These are phyloP conservation scores for Asterochloris erici DNA, from an alignment of 139 green algal genomes.

Conservation along the genomic window DNA sequence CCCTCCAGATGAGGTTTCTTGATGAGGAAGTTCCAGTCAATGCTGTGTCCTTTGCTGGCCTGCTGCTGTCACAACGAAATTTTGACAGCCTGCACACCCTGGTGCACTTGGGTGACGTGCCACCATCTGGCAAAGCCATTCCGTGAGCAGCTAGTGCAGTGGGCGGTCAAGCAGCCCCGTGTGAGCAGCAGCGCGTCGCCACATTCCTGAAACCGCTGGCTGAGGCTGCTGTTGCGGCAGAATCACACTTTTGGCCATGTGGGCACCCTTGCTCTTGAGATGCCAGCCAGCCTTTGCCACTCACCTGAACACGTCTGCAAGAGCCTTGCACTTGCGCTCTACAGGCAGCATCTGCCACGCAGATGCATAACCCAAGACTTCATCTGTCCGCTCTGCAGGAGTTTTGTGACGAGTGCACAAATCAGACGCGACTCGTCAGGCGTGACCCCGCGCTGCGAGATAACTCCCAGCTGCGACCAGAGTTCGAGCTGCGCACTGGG, in stretches of 20 bases:
- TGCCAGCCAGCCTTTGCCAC: neutral
- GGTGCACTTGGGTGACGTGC: too few relatives aligned
- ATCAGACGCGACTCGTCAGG: slow-evolving; percentile 29
- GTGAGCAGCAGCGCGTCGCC: too few relatives aligned
- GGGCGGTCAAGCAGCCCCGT: too few relatives aligned
- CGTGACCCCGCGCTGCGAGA: slow-evolving; percentile 40
- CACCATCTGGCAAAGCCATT: too few relatives aligned
- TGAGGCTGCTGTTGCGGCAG: neutral
- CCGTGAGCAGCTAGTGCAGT: too few relatives aligned
- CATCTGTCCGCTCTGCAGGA: slow-evolving; percentile 30
- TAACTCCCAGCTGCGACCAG: slow-evolving; percentile 50
- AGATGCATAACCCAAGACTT: neutral
- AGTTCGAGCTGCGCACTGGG: slow-evolving; percentile 34
- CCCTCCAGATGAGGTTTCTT: neutral
- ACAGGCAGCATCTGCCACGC: neutral
- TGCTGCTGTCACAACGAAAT: neutral
- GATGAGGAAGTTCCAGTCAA: neutral
- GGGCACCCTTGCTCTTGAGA: too few relatives aligned
- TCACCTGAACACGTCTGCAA: neutral
- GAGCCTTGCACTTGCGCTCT: neutral
- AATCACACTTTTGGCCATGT: neutral
- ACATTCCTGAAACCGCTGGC: neutral
- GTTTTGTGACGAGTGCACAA: slow-evolving; percentile 55
- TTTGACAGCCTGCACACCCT: too few relatives aligned
- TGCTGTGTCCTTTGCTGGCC: neutral